phyloP scores from a whole-genome alignment of 202 grass and related monocot species.

The Cymbopogon flexuosus region DNA sequence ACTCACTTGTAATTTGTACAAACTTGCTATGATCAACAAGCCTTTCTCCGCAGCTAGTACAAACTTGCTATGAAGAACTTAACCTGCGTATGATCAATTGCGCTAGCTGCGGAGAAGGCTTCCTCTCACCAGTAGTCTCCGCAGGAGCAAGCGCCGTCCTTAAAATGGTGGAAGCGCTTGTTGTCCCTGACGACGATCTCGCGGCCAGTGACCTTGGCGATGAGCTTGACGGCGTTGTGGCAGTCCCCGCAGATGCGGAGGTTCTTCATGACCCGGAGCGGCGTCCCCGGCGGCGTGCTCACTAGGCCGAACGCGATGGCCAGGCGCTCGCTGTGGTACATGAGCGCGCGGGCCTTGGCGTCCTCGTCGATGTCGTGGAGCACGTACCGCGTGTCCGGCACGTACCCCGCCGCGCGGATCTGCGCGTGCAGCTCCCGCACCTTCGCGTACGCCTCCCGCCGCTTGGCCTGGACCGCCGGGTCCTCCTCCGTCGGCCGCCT shows the following conservation, averaged over 20 bases:
- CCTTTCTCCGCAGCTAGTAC: too few relatives aligned
- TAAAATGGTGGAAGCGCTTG: background rate
- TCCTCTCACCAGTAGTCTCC: slow-evolving; percentile 73
- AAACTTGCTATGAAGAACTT: too few relatives aligned
- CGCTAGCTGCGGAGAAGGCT: background rate
- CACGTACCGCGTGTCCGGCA: slow-evolving; percentile 71
- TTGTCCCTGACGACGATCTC: slow-evolving; percentile 91
- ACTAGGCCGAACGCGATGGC: slow-evolving; percentile 82
- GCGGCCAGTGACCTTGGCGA: slow-evolving; percentile 60
- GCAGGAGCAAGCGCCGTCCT: slow-evolving; percentile 79
- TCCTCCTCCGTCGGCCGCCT: background rate
- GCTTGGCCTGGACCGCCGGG: slow-evolving; percentile 31
- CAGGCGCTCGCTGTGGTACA: slow-evolving; percentile 92
- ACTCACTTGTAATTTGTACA: too few relatives aligned
- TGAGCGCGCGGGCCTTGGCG: slow-evolving; percentile 70
- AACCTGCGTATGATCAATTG: background rate
- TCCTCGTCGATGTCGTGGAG: slow-evolving; percentile 75
- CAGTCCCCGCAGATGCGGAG: slow-evolving; percentile 88
- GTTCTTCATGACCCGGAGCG: slow-evolving; percentile 87
- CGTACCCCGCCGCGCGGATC: slow-evolving; percentile 68
- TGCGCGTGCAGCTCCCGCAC: slow-evolving; percentile 57
- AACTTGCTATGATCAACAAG: too few relatives aligned
- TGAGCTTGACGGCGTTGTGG: slow-evolving; percentile 86
- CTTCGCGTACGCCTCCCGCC: slow-evolving; percentile 70
- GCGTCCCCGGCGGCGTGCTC: slow-evolving; percentile 63